Evolutionary conservation across 495 filamentous ascomycete genomes (phyloP), one percentile per base, ranked within the genome.

Genomic region (Penicillium fimorum): DNA sequence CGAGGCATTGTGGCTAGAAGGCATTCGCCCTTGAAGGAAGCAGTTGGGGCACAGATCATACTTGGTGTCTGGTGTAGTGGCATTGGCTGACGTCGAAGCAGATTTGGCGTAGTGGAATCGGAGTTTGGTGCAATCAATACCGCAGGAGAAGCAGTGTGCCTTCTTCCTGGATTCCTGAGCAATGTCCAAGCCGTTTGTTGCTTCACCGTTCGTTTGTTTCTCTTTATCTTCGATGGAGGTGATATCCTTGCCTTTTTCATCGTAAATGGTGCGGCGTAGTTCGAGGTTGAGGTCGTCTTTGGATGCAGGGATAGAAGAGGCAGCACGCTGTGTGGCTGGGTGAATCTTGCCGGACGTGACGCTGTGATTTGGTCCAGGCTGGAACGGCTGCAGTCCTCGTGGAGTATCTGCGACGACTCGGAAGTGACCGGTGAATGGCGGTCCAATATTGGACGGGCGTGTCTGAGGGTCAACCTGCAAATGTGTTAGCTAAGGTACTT

Each of bases 341-440:
- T 91, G 84, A 52, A 83, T 80, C 69, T 87, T 95, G 18, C 88
- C 91, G 33, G 85, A 76, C 20, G 90, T 87, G 22, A 90, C 79
- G 29, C 82, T 76, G 13, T 89, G 82, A 65, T 89, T 86, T 0
- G 91, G 84, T 5, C 88, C 87, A 20, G 94, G 94, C 67, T 98
- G 94, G 81, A 91, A 96, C 40, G 92, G 86, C 68, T 97, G 93
- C 35, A 98, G 82, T 17, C 94, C 94, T 30, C 94, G 89, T 45
- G 94, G 95, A 5, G 94, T 97, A 70, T 98, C 94, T 60, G 89
- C 92, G 46, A 91, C 87, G 49, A 97, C 84, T 58, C 91, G 85
- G 84, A 97, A 98, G 74, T 98, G 95, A 38, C 94, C 93, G 1
- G 94, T 98, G 64, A 96, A 96, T 13, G 94, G 95, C 4, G 94